Evolutionary conservation across 345 rosid genomes (phyloP).

Genomic region (Citrus unshiu): DNA sequence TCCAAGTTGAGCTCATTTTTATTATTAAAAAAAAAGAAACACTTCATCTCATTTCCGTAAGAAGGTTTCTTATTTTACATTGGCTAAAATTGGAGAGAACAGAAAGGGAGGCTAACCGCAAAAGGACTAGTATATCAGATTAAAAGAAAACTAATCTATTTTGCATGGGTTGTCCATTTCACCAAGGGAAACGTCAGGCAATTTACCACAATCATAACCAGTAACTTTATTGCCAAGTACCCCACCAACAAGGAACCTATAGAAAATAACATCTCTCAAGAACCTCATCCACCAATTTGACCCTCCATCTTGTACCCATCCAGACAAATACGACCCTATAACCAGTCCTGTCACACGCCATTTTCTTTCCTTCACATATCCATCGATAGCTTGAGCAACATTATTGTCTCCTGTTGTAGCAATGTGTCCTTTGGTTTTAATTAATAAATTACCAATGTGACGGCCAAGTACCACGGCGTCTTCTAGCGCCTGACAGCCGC

Average conservation of each 20-base stretch:
- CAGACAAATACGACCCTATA: constrained; percentile 25
- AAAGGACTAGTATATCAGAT: too few species aligned
- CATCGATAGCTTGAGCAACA: constrained; percentile 17
- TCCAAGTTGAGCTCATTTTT: too few species aligned
- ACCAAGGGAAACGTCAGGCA: constrained; percentile 2
- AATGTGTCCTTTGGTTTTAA: background rate
- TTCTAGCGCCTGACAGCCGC: constrained; percentile 42
- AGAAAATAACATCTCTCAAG: constrained; percentile 28
- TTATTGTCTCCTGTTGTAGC: background rate
- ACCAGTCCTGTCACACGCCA: constrained; percentile 29
- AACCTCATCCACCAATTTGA: constrained; percentile 27
- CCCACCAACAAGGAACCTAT: background rate
- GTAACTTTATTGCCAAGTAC: background rate
- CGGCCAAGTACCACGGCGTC: constrained; percentile 39
- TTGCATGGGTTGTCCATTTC: background rate
- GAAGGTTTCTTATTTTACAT: too few species aligned
- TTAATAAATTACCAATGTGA: constrained; percentile 25
- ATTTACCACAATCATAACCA: constrained; percentile 32
- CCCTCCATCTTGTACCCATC: constrained; percentile 36
- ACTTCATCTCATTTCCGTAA: too few species aligned
- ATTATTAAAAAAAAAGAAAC: too few species aligned
- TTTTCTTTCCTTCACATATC: constrained; percentile 29
- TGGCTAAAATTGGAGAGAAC: too few species aligned
- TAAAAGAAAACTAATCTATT: background rate
- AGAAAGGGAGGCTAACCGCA: too few species aligned